Base-by-base conservation (phyloP, 208 protist genomes). In the Paratrypanosoma confusum region DNA sequence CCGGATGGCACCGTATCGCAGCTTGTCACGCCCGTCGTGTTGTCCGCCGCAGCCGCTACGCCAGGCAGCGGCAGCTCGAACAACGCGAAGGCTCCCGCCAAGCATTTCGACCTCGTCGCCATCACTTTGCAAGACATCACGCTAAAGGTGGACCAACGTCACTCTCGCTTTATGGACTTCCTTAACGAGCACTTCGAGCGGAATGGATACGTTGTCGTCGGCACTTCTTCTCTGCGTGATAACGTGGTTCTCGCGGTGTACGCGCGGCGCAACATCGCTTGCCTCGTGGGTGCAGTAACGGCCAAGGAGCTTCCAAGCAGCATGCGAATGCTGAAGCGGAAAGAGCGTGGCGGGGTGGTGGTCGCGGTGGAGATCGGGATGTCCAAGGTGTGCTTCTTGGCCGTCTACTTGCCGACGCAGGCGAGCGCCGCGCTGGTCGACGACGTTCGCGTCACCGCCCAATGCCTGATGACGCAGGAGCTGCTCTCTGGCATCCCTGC, bases 361-460 rank as follows among this genome's bases (percentile, higher is more conserved):
- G 35, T 33, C 10, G 21, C 47, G 1, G 2, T 53, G 8, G 47
- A 53, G 5, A 21, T 53, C 24, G 47, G 47, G 3, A 18, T 31
- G n/a, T 43, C 47, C 13, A 31, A 37, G n/a, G 14, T 53, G 3
- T 53, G 47, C 26, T 53, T 53, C 44, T 3, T 53, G 36, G 32
- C 47, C 0, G 3, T 53, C 6, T 43, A 41, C 28, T 25, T 53
- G 0, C 47, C 34, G 23, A 43, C 47, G 4, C 10, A 45, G 11
- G 34, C 34, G 7, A 45, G 38, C 5, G 38, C 42, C 34, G 44
- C 33, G 29, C 13, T 28, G 21, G 3, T 53, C 2, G 20, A 29
- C 11, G 38, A 37, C 1, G 22, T 53, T 25, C 20, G 22, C 1
- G 20, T 53, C 6, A 39, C 47, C 27, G 44, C 47, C 14, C 35